These are phyloP conservation scores for Ilyonectria sp. DNA, from an alignment of 2,329 filamentous ascomycete genomes.

Conservation along the genomic window DNA sequence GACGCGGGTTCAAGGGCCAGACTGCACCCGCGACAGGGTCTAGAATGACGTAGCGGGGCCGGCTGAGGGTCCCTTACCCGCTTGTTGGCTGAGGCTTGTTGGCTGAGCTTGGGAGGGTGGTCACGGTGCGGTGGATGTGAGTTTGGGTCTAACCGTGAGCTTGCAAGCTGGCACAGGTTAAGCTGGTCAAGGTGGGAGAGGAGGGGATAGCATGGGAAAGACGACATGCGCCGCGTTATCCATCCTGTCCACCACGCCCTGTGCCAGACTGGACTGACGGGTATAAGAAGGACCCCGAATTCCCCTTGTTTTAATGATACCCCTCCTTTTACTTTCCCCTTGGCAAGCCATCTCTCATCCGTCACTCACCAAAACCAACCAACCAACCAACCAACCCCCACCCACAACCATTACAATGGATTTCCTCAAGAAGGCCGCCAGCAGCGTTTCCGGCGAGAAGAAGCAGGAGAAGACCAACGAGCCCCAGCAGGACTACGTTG, in stretches of 20 bases:
- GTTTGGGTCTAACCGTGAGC: slow-evolving; percentile 23
- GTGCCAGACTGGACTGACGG: neutral
- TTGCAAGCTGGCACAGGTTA: neutral
- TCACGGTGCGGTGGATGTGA: slow-evolving; percentile 14
- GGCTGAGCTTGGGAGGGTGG: slow-evolving; percentile 11
- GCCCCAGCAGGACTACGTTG: slow-evolving; percentile 52
- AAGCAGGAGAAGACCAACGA: slow-evolving; percentile 25
- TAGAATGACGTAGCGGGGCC: slow-evolving; percentile 44
- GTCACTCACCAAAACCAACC: neutral
- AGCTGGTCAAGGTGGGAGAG: slow-evolving; percentile 21
- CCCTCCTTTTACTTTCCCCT: neutral
- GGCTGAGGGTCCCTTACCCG: neutral
- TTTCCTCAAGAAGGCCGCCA: slow-evolving; percentile 56
- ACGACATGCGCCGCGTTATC: neutral
- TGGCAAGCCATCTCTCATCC: slow-evolving; percentile 3
- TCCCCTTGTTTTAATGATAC: neutral
- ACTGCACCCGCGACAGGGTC: slow-evolving; percentile 34
- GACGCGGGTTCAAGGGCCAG: slow-evolving; percentile 4
- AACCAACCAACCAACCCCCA: slow-evolving; percentile 5
- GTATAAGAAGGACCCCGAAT: slow-evolving; percentile 39
- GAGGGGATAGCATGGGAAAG: slow-evolving; percentile 21
- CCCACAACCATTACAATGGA: slow-evolving; percentile 52
- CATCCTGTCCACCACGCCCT: neutral
- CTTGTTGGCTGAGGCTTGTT: neutral
- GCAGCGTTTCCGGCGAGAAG: slow-evolving; percentile 35